Evolutionary conservation across 345 rosid genomes (phyloP).

Genomic region (Eucalyptus cloeziana): DNA sequence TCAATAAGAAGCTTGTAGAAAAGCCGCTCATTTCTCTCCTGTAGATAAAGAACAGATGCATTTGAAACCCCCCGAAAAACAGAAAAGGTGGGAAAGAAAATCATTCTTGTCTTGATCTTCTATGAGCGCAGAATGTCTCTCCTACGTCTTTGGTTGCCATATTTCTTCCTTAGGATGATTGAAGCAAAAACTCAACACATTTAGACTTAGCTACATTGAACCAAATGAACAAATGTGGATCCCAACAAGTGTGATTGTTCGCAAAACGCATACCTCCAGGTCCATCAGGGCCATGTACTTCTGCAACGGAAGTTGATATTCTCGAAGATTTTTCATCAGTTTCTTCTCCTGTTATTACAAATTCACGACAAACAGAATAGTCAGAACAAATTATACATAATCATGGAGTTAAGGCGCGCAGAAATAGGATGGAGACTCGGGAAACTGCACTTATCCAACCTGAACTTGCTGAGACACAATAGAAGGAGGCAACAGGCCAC

Average conservation of each 20-base stretch:
- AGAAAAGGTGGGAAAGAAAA: neutral
- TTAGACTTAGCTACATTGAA: neutral
- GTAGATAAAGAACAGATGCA: neutral
- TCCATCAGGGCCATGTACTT: conserved; percentile 89
- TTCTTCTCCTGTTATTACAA: conserved; percentile 45
- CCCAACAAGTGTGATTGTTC: neutral
- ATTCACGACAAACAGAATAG: neutral
- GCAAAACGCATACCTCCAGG: conserved; percentile 43
- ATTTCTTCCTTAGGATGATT: neutral
- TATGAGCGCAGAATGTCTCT: neutral
- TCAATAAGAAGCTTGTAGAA: conserved; percentile 84
- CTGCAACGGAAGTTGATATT: conserved; percentile 68
- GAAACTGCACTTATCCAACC: conserved; percentile 6
- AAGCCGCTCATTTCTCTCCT: conserved; percentile 83
- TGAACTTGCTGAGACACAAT: conserved; percentile 63
- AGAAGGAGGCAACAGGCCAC: conserved; percentile 80
- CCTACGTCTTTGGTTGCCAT: neutral
- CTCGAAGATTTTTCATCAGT: conserved; percentile 52
- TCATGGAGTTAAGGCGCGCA: neutral
- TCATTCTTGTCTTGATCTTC: neutral
- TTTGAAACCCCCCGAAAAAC: neutral
- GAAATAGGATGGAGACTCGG: neutral
- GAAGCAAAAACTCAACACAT: neutral
- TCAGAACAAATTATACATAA: neutral
- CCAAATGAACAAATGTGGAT: neutral